phyloP scores from a whole-genome alignment of 2,329 filamentous ascomycete genomes.

The Trichocomaceae sp. region DNA sequence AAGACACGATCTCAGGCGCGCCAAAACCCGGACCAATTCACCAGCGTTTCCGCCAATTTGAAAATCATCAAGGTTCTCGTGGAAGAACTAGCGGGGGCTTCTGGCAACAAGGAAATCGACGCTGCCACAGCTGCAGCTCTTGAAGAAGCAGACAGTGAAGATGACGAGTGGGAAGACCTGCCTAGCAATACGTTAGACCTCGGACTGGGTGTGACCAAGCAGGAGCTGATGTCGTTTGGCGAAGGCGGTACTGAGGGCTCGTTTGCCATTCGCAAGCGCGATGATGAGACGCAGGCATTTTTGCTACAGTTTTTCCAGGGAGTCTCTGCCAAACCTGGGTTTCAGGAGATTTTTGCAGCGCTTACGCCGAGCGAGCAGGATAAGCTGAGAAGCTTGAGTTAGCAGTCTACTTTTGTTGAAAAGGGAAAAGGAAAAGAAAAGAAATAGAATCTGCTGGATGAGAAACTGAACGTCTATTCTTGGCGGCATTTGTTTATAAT shows the following conservation, averaged over 20 bases:
- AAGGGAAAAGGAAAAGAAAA: background rate
- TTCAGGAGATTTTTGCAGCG: slow-evolving; percentile 49
- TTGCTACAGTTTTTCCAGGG: slow-evolving; percentile 71
- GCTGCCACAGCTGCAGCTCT: slow-evolving; percentile 52
- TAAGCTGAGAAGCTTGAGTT: slow-evolving; percentile 30
- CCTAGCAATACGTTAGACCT: slow-evolving; percentile 70
- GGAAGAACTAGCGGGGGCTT: slow-evolving; percentile 79
- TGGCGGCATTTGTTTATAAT: background rate
- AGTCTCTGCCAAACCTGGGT: slow-evolving; percentile 48
- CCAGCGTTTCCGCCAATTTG: slow-evolving; percentile 74
- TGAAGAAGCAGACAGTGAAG: slow-evolving; percentile 56
- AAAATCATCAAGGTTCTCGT: slow-evolving; percentile 97
- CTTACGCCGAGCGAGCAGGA: slow-evolving; percentile 48
- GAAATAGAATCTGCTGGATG: background rate
- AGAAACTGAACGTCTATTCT: background rate
- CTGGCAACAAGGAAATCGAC: slow-evolving; percentile 51
- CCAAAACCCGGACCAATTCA: slow-evolving; percentile 84
- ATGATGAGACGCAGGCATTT: slow-evolving; percentile 86
- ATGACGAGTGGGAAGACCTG: slow-evolving; percentile 85
- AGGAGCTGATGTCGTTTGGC: slow-evolving; percentile 73
- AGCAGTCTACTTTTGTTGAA: background rate
- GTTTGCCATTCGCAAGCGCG: slow-evolving; percentile 56
- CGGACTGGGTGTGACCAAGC: slow-evolving; percentile 59
- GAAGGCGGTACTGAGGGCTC: slow-evolving; percentile 45
- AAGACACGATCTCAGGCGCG: slow-evolving; percentile 89